Evolutionary conservation across 176 grass and related monocot genomes (phyloP), one percentile per base, ranked within the genome.

Genomic region (Rhynchospora pubera): DNA sequence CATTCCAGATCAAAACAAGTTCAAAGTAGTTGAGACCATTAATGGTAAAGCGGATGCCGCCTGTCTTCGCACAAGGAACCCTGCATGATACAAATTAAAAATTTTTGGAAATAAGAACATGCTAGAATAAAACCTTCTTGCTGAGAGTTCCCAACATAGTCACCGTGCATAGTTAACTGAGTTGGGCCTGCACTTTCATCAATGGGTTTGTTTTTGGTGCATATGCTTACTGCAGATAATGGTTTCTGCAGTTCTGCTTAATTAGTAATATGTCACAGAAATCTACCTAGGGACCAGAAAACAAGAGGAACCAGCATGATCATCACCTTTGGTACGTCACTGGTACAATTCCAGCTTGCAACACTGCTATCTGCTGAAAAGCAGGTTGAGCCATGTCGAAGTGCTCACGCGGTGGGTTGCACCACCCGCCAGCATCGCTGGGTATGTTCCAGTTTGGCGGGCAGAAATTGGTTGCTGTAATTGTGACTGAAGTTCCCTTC

Each of bases 381-480:
- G 84, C 69, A 34, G 80, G 85, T 73, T 72, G 74, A 42, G 88
- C 84, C 58, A 90, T 88, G 63, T 93, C 88, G 48, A 93, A 93
- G 83, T 93, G 91, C 18, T 55, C 62, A 18, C 84, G 57, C 0
- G 88, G 88, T 1, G 88, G 91, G 67, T 90, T 93, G 75, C 91
- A 93, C 91, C 91, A 93, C 7, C 87, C 83, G 6, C 83, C 87
- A 21, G 78, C 62, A 57, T 86, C 59, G 28, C 53, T 58, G 1
- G 85, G 62, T 51, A 85, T 30, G 30, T 85, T 78, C 71, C 72
- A 85, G 78, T 92, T 92, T 2, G 87, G 85, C 12, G 91, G 87
- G 65, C 87, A 92, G 15, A 85, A 80, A 65, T 92, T 92, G 26
- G 87, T 89, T 3, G 91, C 87, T 1, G 85, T 92, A 15, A 92